Evolutionary conservation across 2,329 filamentous ascomycete species (phyloP).

Genomic region (Colletotrichum godetiae): DNA sequence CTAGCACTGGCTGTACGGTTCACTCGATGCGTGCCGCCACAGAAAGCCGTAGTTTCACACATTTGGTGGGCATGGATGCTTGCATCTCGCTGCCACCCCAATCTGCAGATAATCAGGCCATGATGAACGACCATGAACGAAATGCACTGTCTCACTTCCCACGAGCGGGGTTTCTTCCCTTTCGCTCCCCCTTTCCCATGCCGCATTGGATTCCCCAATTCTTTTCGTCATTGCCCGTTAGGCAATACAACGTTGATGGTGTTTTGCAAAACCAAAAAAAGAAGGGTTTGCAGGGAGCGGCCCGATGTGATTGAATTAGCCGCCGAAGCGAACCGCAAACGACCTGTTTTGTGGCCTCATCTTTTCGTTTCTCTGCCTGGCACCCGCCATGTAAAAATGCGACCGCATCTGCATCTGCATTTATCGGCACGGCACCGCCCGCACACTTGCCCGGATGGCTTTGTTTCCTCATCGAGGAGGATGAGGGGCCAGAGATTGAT

Average conservation of each 20-base stretch:
- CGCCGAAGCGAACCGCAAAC: constrained; percentile 1
- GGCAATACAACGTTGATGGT: background rate
- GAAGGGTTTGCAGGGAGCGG: background rate
- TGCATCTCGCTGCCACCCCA: constrained; percentile 23
- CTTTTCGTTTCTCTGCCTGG: background rate
- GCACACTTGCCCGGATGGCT: background rate
- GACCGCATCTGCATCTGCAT: background rate
- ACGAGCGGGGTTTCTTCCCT: constrained; percentile 21
- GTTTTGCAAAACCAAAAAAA: background rate
- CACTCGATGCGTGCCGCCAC: background rate
- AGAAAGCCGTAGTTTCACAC: background rate
- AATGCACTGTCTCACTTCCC: constrained; percentile 22
- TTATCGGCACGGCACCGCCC: background rate
- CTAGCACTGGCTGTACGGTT: background rate
- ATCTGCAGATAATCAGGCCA: constrained; percentile 36
- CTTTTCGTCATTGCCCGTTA: background rate
- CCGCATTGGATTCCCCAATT: background rate
- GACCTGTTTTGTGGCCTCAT: constrained; percentile 16
- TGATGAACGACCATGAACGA: constrained; percentile 5
- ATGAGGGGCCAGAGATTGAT: background rate
- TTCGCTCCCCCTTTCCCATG: constrained; percentile 2
- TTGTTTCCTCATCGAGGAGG: background rate
- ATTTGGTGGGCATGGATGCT: constrained; percentile 12
- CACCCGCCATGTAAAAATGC: background rate
- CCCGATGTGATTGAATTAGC: background rate